Percentiles rank a stretch among this genome's conserved stretches.
These are phyloP conservation scores for Colletotrichum sp. DNA, from an alignment of 2,329 filamentous ascomycete species.

Conservation along the genomic window DNA sequence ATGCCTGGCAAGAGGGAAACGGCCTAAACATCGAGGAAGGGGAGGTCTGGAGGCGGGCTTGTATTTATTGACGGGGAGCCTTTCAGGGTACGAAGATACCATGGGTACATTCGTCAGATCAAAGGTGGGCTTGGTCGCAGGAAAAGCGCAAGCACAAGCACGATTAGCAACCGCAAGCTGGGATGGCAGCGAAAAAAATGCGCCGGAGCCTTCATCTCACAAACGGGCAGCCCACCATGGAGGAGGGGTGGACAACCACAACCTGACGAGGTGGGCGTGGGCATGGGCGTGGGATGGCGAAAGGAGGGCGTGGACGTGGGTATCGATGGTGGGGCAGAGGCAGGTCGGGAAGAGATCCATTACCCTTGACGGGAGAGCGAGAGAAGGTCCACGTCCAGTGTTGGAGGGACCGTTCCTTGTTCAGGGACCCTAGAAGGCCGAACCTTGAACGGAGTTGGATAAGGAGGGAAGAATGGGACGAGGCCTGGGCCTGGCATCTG, in stretches of 20 bases:
- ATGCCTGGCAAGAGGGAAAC: constrained; percentile 24
- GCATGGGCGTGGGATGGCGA: not conserved
- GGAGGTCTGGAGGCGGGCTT: constrained; percentile 18
- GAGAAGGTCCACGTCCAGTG: not conserved
- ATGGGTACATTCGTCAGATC: constrained; percentile 8
- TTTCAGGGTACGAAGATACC: constrained; percentile 15
- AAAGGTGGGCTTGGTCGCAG: constrained; percentile 8
- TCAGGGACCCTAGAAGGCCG: constrained; percentile 13
- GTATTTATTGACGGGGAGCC: constrained; percentile 18
- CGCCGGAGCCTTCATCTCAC: constrained; percentile 13
- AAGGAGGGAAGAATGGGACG: constrained; percentile 12
- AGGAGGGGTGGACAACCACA: not conserved
- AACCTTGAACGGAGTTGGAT: constrained; percentile 14
- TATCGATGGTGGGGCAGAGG: constrained; percentile 1
- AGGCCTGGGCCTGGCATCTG: not conserved
- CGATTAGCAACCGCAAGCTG: not conserved
- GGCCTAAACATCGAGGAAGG: constrained; percentile 4
- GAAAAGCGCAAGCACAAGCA: constrained; percentile 5
- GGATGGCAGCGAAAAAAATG: constrained; percentile 3
- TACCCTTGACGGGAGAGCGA: not conserved
- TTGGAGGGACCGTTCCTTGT: constrained; percentile 10
- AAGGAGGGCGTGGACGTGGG: not conserved
- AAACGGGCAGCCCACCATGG: constrained; percentile 14
- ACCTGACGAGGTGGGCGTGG: not conserved
- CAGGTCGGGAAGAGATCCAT: constrained; percentile 1